phyloP scores from a whole-genome alignment of 345 rosid species.

The Garcia nutans region DNA sequence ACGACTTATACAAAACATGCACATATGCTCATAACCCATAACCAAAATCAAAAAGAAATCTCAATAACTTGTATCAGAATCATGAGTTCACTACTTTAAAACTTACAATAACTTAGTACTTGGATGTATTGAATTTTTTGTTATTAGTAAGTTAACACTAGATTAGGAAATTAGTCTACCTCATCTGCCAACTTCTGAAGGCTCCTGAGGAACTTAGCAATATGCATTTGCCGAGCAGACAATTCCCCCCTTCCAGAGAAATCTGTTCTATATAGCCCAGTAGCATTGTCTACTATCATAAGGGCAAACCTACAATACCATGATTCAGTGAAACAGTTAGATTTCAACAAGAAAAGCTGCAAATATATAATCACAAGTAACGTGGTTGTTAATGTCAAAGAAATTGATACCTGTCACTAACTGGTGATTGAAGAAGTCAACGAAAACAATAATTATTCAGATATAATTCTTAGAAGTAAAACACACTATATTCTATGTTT shows the following conservation, averaged over 20 bases:
- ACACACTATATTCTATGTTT: neutral
- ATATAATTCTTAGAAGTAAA: neutral
- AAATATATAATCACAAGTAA: neutral
- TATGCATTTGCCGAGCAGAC: conserved; percentile 98
- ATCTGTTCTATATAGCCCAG: conserved; percentile 93
- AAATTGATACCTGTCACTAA: neutral
- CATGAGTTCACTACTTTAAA: neutral
- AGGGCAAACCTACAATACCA: conserved; percentile 68
- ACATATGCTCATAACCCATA: too few species aligned
- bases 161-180: conserved; percentile 35
- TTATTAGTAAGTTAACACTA: neutral
- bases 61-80: neutral
- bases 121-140: neutral
- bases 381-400: neutral
- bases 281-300: conserved; percentile 94
- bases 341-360: neutral
- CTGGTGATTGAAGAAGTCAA: neutral
- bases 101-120: neutral
- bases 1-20: neutral
- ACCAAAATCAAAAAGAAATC: neutral
- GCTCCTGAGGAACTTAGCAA: conserved; percentile 92
- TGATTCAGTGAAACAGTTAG: neutral
- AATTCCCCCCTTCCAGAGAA: conserved; percentile 95
- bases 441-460: neutral
- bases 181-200: conserved; percentile 96